These are phyloP conservation scores for Solanum tarapatanum DNA, from an alignment of 257 asterid species.

Conservation along the genomic window DNA sequence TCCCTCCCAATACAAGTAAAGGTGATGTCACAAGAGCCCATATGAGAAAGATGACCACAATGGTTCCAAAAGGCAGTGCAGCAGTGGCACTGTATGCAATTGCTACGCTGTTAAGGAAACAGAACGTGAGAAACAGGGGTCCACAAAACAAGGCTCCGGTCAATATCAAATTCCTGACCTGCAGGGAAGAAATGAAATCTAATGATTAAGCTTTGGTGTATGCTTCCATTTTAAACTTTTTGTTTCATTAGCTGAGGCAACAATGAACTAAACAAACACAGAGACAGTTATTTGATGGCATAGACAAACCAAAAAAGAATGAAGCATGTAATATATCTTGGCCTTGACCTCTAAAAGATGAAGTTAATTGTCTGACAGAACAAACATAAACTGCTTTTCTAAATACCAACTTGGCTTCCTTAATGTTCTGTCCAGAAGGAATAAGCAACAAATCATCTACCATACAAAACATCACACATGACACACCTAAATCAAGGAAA, in stretches of 20 bases:
- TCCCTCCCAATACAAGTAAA: conserved; percentile 21
- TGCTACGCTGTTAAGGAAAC: conserved; percentile 21
- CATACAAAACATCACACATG: background rate
- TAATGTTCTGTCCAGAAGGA: background rate
- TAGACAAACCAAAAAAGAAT: background rate
- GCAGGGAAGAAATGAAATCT: background rate
- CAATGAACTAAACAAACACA: background rate
- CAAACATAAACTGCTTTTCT: background rate
- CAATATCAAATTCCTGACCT: conserved; percentile 19
- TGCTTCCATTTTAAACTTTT: background rate
- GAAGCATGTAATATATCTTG: background rate
- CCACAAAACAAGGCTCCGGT: conserved; percentile 22
- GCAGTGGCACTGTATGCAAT: conserved; percentile 23
- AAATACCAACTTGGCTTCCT: background rate
- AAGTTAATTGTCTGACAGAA: background rate
- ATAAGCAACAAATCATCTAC: background rate
- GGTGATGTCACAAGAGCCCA: conserved; percentile 27
- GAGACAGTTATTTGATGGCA: background rate
- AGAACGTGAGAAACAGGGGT: conserved; percentile 19
- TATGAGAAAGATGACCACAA: conserved; percentile 20
- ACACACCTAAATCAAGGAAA: background rate
- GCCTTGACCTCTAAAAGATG: background rate
- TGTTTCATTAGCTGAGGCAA: background rate
- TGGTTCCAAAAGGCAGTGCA: conserved; percentile 24
- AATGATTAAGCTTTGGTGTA: background rate